Evolutionary conservation across 192 early-diverging fungal genomes (phyloP), one percentile per base, ranked within the genome.

Genomic region (Rhizophagus prolifer): DNA sequence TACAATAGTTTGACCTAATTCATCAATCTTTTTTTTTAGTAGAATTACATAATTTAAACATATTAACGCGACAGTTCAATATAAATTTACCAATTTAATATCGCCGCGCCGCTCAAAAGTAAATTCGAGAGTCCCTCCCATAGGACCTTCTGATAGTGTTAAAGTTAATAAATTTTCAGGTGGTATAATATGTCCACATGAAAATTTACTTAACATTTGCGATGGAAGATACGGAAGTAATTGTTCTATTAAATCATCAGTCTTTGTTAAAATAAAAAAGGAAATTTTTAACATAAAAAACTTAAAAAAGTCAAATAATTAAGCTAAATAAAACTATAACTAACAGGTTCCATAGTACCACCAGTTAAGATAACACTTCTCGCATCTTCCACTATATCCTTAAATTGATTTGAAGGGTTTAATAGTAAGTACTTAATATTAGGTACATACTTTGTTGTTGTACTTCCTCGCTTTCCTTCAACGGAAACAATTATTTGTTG

Each of bases 271-370:
- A 21, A 28, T 9, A 12, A 36, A 46, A 14, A 71, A 5, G 31
- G 70, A 36, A 61, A 58, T 34, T 25, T 34, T 25, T 25, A 23
- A 34, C 13, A 9, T 62, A 13, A 28, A 50, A 9, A 81, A 80
- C 2, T 78, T 71, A 44, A 44, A 81, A 72, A 69, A 80, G 79
- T 65, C 75, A 78, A 21, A 80, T 44, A 14, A 16, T 12, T 13
- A 12, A 28, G 14, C 9, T 69, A 36, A 10, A 14, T 63, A 25
- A 62, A 76, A 65, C 38, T 58, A 9, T 46, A 86, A 70, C 85
- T 79, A 31, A 95, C 90, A 1, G 95, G 96, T 75, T 91, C 89
- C 93, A 98, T 95, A 0, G 97, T 98, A 25, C 97, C 96, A 0
- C 97, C 96, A 0, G 95, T 94, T 28, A 98, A 82, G 9, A 98